Percentiles rank a stretch among this genome's conserved stretches.
Conservation (phyloP, 1,139 yeast species). For the Hyphopichia burtonii region DNA sequence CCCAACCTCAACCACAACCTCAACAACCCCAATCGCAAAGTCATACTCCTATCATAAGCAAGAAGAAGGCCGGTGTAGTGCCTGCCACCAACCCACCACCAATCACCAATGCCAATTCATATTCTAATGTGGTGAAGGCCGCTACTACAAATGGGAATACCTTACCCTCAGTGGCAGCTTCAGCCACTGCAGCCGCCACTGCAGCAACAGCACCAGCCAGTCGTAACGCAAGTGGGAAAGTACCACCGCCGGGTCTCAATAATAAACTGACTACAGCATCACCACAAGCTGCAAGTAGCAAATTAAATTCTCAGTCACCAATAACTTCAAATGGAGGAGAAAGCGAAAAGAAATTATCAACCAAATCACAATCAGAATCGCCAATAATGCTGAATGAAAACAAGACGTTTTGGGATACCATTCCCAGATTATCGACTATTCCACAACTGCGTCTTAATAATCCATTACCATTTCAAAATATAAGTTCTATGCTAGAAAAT, state of each 20-base stretch:
- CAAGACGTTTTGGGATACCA: conserved; percentile 30
- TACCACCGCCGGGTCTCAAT: conserved; percentile 49
- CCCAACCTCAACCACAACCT: neutral
- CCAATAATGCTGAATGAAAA: conserved; percentile 14
- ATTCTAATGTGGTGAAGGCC: conserved; percentile 22
- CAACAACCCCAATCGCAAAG: neutral
- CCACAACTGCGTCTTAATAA: conserved; percentile 35
- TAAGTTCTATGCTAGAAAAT: conserved; percentile 62
- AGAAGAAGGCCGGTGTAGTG: conserved; percentile 10
- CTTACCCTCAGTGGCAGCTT: conserved; percentile 9
- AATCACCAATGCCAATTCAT: conserved; percentile 15
- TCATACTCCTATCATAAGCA: conserved; percentile 1
- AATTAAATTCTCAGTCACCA: conserved; percentile 3
- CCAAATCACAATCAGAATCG: conserved; percentile 12
- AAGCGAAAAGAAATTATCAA: neutral
- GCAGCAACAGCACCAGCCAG: conserved; percentile 5
- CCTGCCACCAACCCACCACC: conserved; percentile 18
- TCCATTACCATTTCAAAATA: conserved; percentile 59
- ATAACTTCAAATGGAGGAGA: conserved; percentile 3
- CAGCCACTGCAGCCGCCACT: conserved; percentile 9
- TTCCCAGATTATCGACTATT: conserved; percentile 28
- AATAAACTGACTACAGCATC: conserved; percentile 12
- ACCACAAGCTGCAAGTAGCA: conserved; percentile 12
- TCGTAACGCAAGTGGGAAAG: conserved; percentile 7
- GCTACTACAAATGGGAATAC: conserved; percentile 8